phyloP scores from a whole-genome alignment of 1,139 yeast genomes.

The Debaryomycetaceae sp. region DNA sequence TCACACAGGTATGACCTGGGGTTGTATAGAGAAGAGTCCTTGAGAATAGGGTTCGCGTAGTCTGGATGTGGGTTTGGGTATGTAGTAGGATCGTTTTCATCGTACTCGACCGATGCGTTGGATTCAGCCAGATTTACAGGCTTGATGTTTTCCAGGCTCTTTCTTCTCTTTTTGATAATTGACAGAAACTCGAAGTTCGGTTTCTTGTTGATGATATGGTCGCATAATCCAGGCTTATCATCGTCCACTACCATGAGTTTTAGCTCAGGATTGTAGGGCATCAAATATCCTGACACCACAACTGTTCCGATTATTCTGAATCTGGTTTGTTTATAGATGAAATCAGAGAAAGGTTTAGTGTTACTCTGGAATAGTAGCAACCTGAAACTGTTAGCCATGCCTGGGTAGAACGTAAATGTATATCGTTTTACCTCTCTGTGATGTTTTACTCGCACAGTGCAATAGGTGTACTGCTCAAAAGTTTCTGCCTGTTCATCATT shows the following conservation, averaged over 20 bases:
- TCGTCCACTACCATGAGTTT: conserved; percentile 34
- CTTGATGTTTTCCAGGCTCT: neutral
- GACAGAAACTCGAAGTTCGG: conserved; percentile 26
- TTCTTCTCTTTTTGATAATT: conserved; percentile 16
- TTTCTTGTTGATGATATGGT: conserved; percentile 28
- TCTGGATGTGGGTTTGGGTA: conserved; percentile 32
- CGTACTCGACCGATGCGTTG: neutral
- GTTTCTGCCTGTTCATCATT: conserved; percentile 12
- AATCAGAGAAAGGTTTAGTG: conserved; percentile 40
- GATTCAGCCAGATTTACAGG: neutral
- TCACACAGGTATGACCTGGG: conserved; percentile 22
- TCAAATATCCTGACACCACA: conserved; percentile 25
- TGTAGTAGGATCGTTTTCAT: conserved; percentile 8
- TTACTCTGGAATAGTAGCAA: conserved; percentile 35
- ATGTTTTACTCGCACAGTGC: conserved; percentile 30
- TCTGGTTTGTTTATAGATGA: conserved; percentile 32
- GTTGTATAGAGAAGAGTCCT: conserved; percentile 3
- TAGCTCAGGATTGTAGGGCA: conserved; percentile 32
- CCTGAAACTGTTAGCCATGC: conserved; percentile 16
- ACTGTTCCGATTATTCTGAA: conserved; percentile 41
- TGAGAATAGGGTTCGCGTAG: conserved; percentile 20
- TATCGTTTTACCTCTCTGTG: conserved; percentile 28
- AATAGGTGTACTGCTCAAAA: conserved; percentile 32
- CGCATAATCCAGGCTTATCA: conserved; percentile 35
- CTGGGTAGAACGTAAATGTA: conserved; percentile 25